Evolutionary conservation across 768 basidiomycete species (phyloP).

Genomic region (Hemileccinum impolitum): DNA sequence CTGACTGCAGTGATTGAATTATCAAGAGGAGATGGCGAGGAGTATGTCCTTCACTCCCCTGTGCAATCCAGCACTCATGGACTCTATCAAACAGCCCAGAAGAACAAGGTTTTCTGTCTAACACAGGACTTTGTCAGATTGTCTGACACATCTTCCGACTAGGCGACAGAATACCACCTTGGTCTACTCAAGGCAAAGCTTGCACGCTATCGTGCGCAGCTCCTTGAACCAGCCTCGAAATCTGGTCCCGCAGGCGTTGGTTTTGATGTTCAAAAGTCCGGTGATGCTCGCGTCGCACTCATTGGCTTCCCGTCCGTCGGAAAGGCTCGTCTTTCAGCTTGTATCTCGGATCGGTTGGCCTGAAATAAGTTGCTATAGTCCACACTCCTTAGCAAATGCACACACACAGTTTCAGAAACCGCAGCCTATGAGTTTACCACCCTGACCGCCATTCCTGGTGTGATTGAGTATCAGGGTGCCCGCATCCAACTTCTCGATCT

Average conservation of each 20-base stretch:
- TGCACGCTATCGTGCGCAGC: slow-evolving; percentile 90
- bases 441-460: slow-evolving; percentile 93
- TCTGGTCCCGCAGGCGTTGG: slow-evolving; percentile 77
- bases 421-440: slow-evolving; percentile 98
- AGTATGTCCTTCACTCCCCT: slow-evolving; percentile 55
- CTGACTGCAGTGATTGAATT: slow-evolving; percentile 8
- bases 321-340: slow-evolving; percentile 44
- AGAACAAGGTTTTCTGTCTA: slow-evolving; percentile 73
- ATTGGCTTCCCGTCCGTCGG: slow-evolving; percentile 98
- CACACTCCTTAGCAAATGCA: slow-evolving; percentile 87
- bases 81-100: slow-evolving; percentile 62
- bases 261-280: slow-evolving; percentile 84
- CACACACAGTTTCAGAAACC: slow-evolving; percentile 82
- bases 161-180: slow-evolving; percentile 94
- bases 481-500: slow-evolving; percentile 93
- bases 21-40: slow-evolving; percentile 92
- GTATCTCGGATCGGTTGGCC: background rate
- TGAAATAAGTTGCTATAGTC: slow-evolving; percentile 47
- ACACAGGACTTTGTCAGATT: slow-evolving; percentile 1
- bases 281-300: slow-evolving; percentile 87
- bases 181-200: slow-evolving; percentile 93
- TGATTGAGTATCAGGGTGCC: slow-evolving; percentile 92
- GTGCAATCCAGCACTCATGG: slow-evolving; percentile 1
- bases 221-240: slow-evolving; percentile 88
- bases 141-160: slow-evolving; percentile 15